Conservation (phyloP, 768 basidiomycete species). For the Suillus hirtellus region DNA sequence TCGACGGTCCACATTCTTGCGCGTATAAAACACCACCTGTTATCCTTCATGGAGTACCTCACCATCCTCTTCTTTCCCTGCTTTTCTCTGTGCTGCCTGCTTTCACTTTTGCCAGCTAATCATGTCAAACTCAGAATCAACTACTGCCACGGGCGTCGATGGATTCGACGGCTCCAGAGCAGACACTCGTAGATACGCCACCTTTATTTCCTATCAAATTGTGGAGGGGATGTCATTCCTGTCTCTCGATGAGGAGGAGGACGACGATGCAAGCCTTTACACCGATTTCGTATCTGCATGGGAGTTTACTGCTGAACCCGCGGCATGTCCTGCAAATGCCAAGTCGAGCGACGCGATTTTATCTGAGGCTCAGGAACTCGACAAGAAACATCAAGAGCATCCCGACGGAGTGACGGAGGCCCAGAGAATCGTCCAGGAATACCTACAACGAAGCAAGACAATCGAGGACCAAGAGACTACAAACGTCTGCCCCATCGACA, state of each 20-base stretch:
- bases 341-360: neutral
- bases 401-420: conserved; percentile 20
- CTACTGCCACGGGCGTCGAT: neutral
- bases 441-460: conserved; percentile 2
- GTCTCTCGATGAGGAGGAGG: conserved; percentile 15
- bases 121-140: neutral
- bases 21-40: neutral
- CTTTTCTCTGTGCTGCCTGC: too few relatives aligned
- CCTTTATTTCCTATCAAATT: conserved; percentile 21
- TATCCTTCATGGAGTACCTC: neutral
- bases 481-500: neutral
- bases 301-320: conserved; percentile 11
- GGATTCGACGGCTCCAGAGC: conserved; percentile 1
- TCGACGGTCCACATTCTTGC: conserved; percentile 2
- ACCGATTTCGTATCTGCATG: conserved; percentile 15
- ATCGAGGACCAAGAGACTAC: conserved; percentile 6
- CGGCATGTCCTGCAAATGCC: neutral
- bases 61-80: neutral
- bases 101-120: neutral
- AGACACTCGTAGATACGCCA: conserved; percentile 31
- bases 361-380: conserved; percentile 7
- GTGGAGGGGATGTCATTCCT: conserved; percentile 10
- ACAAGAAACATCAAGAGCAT: conserved; percentile 8
- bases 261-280: conserved; percentile 4
- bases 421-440: conserved; percentile 18